Conservation (phyloP, 164 flowering plant species). For the Berberis vulgaris region DNA sequence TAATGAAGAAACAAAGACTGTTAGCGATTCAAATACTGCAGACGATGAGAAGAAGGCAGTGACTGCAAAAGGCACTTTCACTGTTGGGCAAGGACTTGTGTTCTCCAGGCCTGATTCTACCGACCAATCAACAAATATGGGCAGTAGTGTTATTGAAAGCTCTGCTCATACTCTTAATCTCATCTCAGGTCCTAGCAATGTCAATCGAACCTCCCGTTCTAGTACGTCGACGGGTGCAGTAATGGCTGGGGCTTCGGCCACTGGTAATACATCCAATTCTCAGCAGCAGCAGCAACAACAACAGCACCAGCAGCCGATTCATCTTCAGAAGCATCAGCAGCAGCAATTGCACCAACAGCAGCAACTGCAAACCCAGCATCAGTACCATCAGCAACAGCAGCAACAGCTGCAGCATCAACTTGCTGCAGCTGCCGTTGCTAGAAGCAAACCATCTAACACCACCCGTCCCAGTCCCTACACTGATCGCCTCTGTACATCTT, state of each 20-base stretch:
- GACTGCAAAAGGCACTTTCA: conserved; percentile 24
- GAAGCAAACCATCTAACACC: conserved; percentile 38
- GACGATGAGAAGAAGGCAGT: conserved; percentile 52
- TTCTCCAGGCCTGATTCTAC: conserved; percentile 56
- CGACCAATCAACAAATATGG: conserved; percentile 28
- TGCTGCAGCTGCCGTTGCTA: conserved; percentile 37
- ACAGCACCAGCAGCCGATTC: conserved; percentile 14
- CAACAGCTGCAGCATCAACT: conserved; percentile 26
- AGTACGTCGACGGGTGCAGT: conserved; percentile 3
- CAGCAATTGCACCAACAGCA: conserved; percentile 2
- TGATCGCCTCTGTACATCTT: conserved; percentile 46
- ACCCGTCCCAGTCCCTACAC: conserved; percentile 45
- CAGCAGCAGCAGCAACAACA: conserved; percentile 35
- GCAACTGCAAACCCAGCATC: conserved; percentile 14
- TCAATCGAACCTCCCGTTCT: conserved; percentile 19
- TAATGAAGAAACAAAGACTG: conserved; percentile 52
- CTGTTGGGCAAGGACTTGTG: conserved; percentile 48
- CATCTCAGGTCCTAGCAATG: conserved; percentile 23
- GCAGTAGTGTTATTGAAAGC: conserved; percentile 41
- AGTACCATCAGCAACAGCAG: neutral
- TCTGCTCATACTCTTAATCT: conserved; percentile 47
- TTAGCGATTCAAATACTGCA: conserved; percentile 25
- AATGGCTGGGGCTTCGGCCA: conserved; percentile 16
- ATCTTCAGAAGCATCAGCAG: conserved; percentile 10
- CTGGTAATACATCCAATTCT: conserved; percentile 20